Evolutionary conservation across 106 monocot genomes (phyloP), one percentile per base, ranked within the genome.

Genomic region (Apostasia ramifera): DNA sequence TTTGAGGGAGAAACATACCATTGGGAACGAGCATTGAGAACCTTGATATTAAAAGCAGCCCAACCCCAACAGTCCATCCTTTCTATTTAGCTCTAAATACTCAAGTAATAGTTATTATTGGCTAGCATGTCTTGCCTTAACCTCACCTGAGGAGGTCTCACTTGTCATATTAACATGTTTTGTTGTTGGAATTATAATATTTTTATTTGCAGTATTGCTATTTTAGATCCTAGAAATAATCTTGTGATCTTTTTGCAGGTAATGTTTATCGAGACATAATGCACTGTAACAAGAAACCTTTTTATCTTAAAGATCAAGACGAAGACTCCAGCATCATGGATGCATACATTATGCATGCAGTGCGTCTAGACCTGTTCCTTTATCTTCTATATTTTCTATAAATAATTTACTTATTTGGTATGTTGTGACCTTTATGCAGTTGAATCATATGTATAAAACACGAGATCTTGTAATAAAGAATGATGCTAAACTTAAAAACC

Each of bases 271-370:
- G 81, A 60, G 92, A 98, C 77, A 83, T 98, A 70, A 70, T 98
- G 90, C 83, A 92, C 73, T 87, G 90, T 69, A 79, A 81, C 71
- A 98, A 98, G 77, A 90, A 82, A 48, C 92, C 92, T 48, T 98
- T 98, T 77, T 98, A 98, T 66, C 63, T 85, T 10, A 93, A 85
- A 81, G 80, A 89, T n/a, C 70, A 53, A 0, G 68, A 77, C 57
- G 92, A 87, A 62, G 97, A 98, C 85, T 85, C 87, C 57, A 68
- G 70, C 66, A 78, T 87, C 42, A 92, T 92, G 87, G 97, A 98
- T 74, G 82, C 89, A 26, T 98, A 93, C 66, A 78, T 98, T 68
- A 87, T 98, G 84, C 97, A 98, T 93, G 73, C 81, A 67, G 95
- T 95, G 82, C 57, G 80, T 68, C 40, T 8, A 78, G 3, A 63